Base-by-base conservation (phyloP, 371 early-diverging fungal genomes). In the Mortierella sp. region DNA sequence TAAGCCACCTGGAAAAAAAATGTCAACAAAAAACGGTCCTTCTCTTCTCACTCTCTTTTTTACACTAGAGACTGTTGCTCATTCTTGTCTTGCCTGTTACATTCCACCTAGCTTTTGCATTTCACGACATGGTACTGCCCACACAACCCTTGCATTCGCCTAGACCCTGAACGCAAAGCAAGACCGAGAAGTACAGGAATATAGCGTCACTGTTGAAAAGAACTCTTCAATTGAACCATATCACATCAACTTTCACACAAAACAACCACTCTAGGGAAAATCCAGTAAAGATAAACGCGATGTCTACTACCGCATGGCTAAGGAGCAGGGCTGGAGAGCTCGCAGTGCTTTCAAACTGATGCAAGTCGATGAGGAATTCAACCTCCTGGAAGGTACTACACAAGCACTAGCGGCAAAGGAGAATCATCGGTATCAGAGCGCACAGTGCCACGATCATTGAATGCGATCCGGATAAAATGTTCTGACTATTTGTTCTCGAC, bases 271-370 rank as follows among this genome's bases (percentile, higher is more conserved):
- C 24, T 54, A 85, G 97, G 97, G 96, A 75, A 95, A 95, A 90
- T 92, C 95, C 14, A 95, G 96, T 73, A 97, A 97, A 87, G 97
- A 97, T 82, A 97, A 98, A 89, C 95, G 99, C 83, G 99, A 99
- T 91, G 94, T 98, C 48, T 99, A 98, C 89, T 99, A 99, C 84
- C 95, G 98, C 31, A 89, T 98, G 75, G 99, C 99, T 45, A 99
- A 98, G 89, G 98, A 98, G 90, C 95, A 97, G 88, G 98, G 99
- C 57, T 99, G 98, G 96, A 93, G 99, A 73, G 99, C 99, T 24
- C 93, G 99, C 83, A 96, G 97, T 89, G 99, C 99, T 28, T 99
- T 98, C 93, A 99, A 99, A 89, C 90, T 99, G 58, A 91, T 99
- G 60, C 99, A 99, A 84, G 88, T 98, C 55, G 97, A 99, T 89